A percentile compares a stretch with the other conserved stretches of the same genome.
Evolutionary conservation across 1,284 basidiomycete species (phyloP).

Genomic region (Moesziomyces sp.): DNA sequence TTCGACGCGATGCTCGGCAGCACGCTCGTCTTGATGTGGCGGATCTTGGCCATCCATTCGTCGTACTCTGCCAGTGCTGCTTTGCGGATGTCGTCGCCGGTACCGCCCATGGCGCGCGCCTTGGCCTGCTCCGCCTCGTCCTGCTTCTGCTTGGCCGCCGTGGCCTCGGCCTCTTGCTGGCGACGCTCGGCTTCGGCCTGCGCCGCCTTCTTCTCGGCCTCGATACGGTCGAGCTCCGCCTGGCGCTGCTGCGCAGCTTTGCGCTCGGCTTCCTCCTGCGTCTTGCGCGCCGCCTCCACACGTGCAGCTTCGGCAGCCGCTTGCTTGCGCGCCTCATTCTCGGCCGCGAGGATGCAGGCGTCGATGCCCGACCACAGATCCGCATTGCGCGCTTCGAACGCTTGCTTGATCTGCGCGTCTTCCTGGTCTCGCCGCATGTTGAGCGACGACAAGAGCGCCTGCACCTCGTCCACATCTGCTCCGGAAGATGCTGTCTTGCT

Average conservation of each 20-base stretch:
- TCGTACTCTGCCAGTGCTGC: constrained; percentile 51
- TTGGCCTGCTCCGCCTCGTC: constrained; percentile 41
- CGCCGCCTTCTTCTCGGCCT: constrained; percentile 52
- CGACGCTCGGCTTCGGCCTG: constrained; percentile 37
- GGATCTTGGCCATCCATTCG: constrained; percentile 51
- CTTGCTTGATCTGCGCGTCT: constrained; percentile 52
- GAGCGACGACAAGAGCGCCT: constrained; percentile 49
- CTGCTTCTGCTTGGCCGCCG: constrained; percentile 43
- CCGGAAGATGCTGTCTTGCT: constrained; percentile 5
- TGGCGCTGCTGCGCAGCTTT: constrained; percentile 52
- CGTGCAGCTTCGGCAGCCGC: constrained; percentile 54
- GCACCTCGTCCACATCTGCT: constrained; percentile 53
- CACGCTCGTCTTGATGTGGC: constrained; percentile 80
- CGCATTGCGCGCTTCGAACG: constrained; percentile 61
- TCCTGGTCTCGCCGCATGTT: constrained; percentile 49
- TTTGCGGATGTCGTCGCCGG: constrained; percentile 41
- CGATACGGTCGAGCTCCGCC: constrained; percentile 53
- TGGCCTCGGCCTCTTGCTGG: constrained; percentile 30
- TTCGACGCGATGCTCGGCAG: constrained; percentile 79
- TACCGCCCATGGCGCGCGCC: constrained; percentile 38
- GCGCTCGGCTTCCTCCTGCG: constrained; percentile 58
- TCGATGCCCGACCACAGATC: constrained; percentile 64
- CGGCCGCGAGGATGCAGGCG: constrained; percentile 56
- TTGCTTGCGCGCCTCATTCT: constrained; percentile 41
- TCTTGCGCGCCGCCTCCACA: constrained; percentile 49